Conservation (phyloP, 495 filamentous ascomycete species). For the Penicillium egyptiacum region DNA sequence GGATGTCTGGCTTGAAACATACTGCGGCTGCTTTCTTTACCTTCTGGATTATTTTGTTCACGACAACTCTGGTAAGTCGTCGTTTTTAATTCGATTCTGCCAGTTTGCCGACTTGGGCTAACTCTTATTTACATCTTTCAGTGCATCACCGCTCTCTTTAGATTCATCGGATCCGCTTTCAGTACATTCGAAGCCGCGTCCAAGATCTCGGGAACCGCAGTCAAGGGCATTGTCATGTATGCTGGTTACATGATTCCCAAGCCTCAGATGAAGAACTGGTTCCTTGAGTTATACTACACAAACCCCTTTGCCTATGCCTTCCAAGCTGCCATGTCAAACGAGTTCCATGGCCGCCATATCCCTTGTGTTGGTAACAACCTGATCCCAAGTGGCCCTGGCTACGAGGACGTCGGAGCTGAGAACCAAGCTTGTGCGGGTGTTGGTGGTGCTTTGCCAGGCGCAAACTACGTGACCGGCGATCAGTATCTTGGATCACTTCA, state of each 20-base stretch:
- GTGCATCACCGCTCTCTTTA: slow-evolving; percentile 51
- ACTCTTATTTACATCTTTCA: neutral
- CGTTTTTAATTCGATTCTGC: neutral
- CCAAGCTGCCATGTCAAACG: slow-evolving; percentile 63
- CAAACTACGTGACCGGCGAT: slow-evolving; percentile 44
- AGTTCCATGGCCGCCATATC: slow-evolving; percentile 57
- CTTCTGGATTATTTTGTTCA: slow-evolving; percentile 46
- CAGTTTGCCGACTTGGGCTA: neutral
- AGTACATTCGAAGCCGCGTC: slow-evolving; percentile 51
- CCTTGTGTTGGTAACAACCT: slow-evolving; percentile 50
- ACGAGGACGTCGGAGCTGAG: slow-evolving; percentile 24
- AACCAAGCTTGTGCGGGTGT: slow-evolving; percentile 55
- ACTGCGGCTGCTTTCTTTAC: slow-evolving; percentile 55
- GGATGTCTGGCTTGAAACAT: slow-evolving; percentile 57
- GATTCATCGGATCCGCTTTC: slow-evolving; percentile 48
- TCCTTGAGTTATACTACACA: slow-evolving; percentile 67
- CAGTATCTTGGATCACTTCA: slow-evolving; percentile 49
- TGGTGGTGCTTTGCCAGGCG: slow-evolving; percentile 45
- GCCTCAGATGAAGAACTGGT: slow-evolving; percentile 69
- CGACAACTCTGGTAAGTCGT: slow-evolving; percentile 28
- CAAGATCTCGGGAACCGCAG: slow-evolving; percentile 49
- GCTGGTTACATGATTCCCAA: slow-evolving; percentile 60
- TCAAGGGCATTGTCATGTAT: slow-evolving; percentile 54
- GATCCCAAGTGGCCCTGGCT: slow-evolving; percentile 35
- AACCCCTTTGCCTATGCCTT: slow-evolving; percentile 74